Base-by-base conservation (phyloP, 2,329 filamentous ascomycete genomes). In the Scedosporium apiospermum region DNA sequence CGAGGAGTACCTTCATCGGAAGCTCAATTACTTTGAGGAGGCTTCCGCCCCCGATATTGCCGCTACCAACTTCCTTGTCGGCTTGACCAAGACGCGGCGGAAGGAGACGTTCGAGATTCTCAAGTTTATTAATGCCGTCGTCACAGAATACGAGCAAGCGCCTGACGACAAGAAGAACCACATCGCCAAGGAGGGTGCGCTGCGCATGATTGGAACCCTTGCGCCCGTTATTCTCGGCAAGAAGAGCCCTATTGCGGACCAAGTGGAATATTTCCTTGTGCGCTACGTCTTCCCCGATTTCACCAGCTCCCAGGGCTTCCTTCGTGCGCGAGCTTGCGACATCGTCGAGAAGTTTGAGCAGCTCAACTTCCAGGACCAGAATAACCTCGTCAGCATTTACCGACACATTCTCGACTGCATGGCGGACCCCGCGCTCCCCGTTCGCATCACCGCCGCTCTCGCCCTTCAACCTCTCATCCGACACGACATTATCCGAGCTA, bases 221-320 rank as follows among this genome's bases (percentile, higher is more conserved):
- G 91, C 95, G 0, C 90, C 91, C 38, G 93, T 99, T 61, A 96
- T 99, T 58, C 82, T 99, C 42, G 91, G 92, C 68, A 99, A 98
- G 82, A 98, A 98, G 83, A 97, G 93, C 71, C 95, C 95, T 1
- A 97, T 99, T 67, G 95, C 93, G 42, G 90, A 96, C 71, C 92
- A 98, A 75, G 93, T 98, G 63, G 95, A 99, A 75, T 97, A 96
- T 75, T 99, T 99, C 81, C 89, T 99, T 68, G 93, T 98, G 61
- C 90, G 93, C 71, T 96, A 98, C 71, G 95, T 99, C 63, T 98
- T 99, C 80, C 95, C 95, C 57, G 95, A 99, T 71, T 99, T 99
- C 80, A 88, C 91, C 69, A 98, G 91, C 76, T 82, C 86, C 14
- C 90, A 96, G 71, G 95, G 93, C 42, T 98, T 93, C 78, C 85